Conservation (phyloP, 164 flowering plant species). For the Liquidambar formosana region DNA sequence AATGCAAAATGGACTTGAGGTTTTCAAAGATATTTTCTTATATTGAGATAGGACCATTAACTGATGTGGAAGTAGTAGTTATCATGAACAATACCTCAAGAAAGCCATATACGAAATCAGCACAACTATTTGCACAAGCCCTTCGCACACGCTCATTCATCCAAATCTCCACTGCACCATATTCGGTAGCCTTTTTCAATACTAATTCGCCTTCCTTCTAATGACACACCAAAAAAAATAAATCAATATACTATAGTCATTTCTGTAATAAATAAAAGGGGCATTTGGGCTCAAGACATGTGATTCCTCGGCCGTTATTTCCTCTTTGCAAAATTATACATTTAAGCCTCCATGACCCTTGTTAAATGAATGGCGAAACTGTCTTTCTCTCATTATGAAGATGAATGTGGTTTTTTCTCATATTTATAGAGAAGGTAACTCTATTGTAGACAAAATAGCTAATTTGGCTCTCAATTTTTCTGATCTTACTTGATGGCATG, state of each 20-base stretch:
- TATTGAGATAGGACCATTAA: conserved; percentile 17
- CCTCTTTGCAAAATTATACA: too few species aligned
- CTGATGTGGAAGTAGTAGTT: conserved; percentile 17
- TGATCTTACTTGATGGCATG: too few species aligned
- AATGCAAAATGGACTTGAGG: background rate
- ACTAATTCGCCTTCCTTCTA: conserved; percentile 77
- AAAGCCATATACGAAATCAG: conserved; percentile 91
- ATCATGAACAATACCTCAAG: conserved; percentile 69
- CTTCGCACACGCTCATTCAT: conserved; percentile 97
- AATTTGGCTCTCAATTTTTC: too few species aligned
- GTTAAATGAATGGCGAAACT: too few species aligned
- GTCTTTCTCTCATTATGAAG: too few species aligned
- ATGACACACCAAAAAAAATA: conserved; percentile 9
- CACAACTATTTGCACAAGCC: conserved; percentile 95
- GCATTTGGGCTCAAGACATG: too few species aligned
- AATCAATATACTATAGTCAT: background rate
- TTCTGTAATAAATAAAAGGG: background rate
- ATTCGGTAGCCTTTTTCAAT: conserved; percentile 92
- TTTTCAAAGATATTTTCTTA: background rate
- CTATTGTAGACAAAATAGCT: too few species aligned
- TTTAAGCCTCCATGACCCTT: too few species aligned
- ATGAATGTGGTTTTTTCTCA: too few species aligned
- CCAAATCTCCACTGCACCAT: conserved; percentile 99
- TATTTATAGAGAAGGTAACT: too few species aligned
- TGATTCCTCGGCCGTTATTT: too few species aligned